phyloP scores from a whole-genome alignment of 345 rosid genomes.

The Arabis alpina region DNA sequence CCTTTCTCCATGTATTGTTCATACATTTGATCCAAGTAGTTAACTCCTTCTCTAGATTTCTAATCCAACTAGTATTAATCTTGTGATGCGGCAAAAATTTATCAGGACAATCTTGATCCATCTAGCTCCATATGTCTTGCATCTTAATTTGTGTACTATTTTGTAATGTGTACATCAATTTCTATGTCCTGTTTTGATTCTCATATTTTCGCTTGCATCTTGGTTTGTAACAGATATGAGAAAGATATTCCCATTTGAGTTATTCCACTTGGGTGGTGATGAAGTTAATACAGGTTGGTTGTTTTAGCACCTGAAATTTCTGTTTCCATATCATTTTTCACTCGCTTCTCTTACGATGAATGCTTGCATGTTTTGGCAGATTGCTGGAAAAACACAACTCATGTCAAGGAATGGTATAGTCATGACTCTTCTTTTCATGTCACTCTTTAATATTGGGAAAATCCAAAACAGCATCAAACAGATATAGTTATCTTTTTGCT shows the following conservation, averaged over 20 bases:
- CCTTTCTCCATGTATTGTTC: no score
- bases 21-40: neutral
- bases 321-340: slow-evolving; percentile 8
- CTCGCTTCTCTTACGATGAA: neutral
- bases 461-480: neutral
- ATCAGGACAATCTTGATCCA: slow-evolving; percentile 14
- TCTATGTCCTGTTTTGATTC: slow-evolving; percentile 25
- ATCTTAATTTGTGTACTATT: neutral
- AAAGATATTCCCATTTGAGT: slow-evolving; percentile 90
- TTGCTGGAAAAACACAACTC: slow-evolving; percentile 84
- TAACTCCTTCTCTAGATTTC: slow-evolving; percentile 5
- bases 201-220: slow-evolving; percentile 18
- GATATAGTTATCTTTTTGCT: slow-evolving; percentile 25
- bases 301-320: neutral
- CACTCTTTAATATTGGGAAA: slow-evolving; percentile 5
- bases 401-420: slow-evolving; percentile 75
- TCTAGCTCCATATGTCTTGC: neutral
- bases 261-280: slow-evolving; percentile 98
- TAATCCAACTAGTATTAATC: slow-evolving; percentile 2
- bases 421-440: slow-evolving; percentile 27
- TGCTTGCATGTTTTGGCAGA: slow-evolving; percentile 50
- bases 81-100: neutral
- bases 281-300: slow-evolving; percentile 86
- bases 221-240: slow-evolving; percentile 65
- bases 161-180: neutral